Evolutionary conservation across 306 rosid species (phyloP), one percentile per base, ranked within the genome.

Genomic region (Luffa aegyptiaca): DNA sequence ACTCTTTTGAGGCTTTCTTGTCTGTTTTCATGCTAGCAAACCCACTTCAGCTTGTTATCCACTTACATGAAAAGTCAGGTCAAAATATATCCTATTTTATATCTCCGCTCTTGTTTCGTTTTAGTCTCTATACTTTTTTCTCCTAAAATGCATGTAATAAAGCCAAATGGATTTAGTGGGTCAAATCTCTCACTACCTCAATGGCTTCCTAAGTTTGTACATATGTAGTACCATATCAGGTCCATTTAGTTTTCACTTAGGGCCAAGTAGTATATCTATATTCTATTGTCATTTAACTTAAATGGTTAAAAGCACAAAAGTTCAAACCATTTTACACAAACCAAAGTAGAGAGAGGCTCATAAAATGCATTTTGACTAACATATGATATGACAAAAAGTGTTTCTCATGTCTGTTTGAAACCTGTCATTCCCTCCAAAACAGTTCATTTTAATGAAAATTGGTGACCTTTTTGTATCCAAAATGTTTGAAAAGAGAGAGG

Each of bases 1-100:
- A 79, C 75, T 78, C 42, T 82, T 64, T 49, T 75, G 69, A 76
- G 84, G 8, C 76, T 75, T 72, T 42, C 70, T 69, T 87, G 90
- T 87, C 89, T 78, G 57, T 81, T 86, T 89, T 87, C 90, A 90
- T 80, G 90, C 90, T 85, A 90, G 88, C 91, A 89, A 88, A 92
- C 87, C 93, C 91, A 90, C 88, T 74, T 41, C 81, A 58, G 77
- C 86, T 18, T 31, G 69, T 11, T 62, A 62, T 71, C 78, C 78
- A 74, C 44, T 16, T 74, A 11, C 78, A 84, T 64, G 45, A 78
- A 85, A 84, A 26, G 58, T 48, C 41, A 70, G 58, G 42, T 72
- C 58, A 48, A 45, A 46, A 46, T 31, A 48, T 44, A 72, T 21
- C 55, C 8, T 72, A 72, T 21, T 72, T 21, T 44, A 71, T 46